Conservation (phyloP, 345 rosid genomes). For the Isatis tinctoria region DNA sequence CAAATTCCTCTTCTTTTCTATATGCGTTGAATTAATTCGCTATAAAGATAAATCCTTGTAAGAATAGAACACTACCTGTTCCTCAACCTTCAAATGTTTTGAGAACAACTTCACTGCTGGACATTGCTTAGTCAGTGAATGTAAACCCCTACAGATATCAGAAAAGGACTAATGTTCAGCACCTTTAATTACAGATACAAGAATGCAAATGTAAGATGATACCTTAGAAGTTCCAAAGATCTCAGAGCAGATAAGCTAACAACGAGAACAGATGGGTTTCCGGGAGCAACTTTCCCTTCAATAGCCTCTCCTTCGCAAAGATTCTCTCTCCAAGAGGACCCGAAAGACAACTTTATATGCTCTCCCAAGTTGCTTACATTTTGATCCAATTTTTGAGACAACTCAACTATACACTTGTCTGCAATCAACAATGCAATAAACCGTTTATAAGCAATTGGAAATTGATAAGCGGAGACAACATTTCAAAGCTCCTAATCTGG, state of each 20-base stretch:
- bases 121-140: constrained; percentile 63
- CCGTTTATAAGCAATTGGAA: background rate
- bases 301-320: constrained; percentile 44
- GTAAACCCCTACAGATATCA: constrained; percentile 51
- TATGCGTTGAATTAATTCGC: background rate
- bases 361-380: constrained; percentile 47
- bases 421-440: background rate
- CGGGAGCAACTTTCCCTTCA: constrained; percentile 57
- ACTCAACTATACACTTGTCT: constrained; percentile 62
- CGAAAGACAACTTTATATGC: constrained; percentile 55
- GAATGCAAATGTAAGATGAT: background rate
- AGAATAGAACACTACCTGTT: constrained; percentile 54
- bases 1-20: background rate
- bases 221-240: constrained; percentile 72
- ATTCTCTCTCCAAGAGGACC: constrained; percentile 56
- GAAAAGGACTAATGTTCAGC: background rate
- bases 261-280: constrained; percentile 67
- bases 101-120: constrained; percentile 72
- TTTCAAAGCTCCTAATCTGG: background rate
- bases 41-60: background rate
- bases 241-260: constrained; percentile 70
- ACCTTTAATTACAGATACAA: background rate
- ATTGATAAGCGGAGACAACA: background rate
- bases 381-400: constrained; percentile 37
- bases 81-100: constrained; percentile 87